A percentile compares a stretch with the other conserved stretches of the same genome.
Conservation (phyloP, 2,329 filamentous ascomycete species). For the Hymenotorrendiella dingleyae region DNA sequence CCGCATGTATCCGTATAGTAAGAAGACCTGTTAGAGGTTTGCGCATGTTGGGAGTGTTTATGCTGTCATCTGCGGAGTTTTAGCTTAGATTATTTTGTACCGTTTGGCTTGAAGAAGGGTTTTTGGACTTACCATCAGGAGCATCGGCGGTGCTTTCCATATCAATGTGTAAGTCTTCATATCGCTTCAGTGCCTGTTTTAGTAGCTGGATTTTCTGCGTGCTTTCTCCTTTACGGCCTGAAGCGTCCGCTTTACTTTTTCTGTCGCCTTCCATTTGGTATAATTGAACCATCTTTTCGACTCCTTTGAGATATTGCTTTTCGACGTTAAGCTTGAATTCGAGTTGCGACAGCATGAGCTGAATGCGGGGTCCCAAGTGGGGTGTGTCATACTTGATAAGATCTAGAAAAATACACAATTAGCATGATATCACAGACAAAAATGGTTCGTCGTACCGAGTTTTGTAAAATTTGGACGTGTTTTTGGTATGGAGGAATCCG, state of each 20-base stretch:
- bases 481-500: conserved; percentile 63
- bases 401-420: conserved; percentile 49
- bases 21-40: conserved; percentile 94
- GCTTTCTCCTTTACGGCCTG: conserved; percentile 84
- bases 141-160: conserved; percentile 70
- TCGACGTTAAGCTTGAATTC: conserved; percentile 99
- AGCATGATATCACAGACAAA: neutral
- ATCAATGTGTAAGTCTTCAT: conserved; percentile 94
- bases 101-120: too few relatives aligned
- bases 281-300: conserved; percentile 98
- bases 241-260: conserved; percentile 90
- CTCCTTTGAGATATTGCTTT: conserved; percentile 97
- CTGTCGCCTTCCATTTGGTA: conserved; percentile 97
- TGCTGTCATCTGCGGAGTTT: conserved; percentile 70
- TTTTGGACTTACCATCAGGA: conserved; percentile 65
- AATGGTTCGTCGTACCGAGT: conserved; percentile 65
- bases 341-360: conserved; percentile 97
- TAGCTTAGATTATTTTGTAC: too few relatives aligned
- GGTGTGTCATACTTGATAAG: conserved; percentile 98
- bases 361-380: conserved; percentile 91
- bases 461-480: conserved; percentile 88
- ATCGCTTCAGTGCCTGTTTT: conserved; percentile 92
- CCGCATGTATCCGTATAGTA: conserved; percentile 76
- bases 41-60: conserved; percentile 89
- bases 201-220: conserved; percentile 96